Conservation (phyloP, 2,329 filamentous ascomycete species). For the Cryphonectria naterciae region DNA sequence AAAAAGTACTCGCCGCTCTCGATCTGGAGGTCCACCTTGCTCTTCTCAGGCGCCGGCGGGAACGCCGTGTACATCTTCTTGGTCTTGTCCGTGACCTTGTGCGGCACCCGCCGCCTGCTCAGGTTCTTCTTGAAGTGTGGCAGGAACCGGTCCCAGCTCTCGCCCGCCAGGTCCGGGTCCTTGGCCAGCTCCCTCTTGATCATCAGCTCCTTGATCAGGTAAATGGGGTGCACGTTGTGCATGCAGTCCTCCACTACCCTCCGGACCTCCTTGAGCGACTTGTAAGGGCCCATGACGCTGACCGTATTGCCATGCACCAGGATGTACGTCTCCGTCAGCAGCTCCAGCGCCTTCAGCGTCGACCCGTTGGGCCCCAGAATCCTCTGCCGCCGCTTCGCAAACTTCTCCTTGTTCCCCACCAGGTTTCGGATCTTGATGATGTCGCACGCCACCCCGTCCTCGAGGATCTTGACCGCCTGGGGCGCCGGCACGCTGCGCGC, state of each 20-base stretch:
- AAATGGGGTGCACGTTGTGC: constrained; percentile 96
- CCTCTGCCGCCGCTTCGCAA: constrained; percentile 90
- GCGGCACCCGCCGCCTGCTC: constrained; percentile 79
- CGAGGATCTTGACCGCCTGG: constrained; percentile 90
- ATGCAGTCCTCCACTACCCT: constrained; percentile 94
- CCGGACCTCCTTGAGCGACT: constrained; percentile 89
- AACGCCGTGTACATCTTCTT: constrained; percentile 98
- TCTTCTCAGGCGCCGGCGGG: constrained; percentile 96
- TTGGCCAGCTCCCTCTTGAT: constrained; percentile 81
- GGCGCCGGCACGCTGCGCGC: constrained; percentile 90
- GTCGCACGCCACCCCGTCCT: constrained; percentile 90
- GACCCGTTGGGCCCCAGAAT: constrained; percentile 90
- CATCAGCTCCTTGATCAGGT: constrained; percentile 76
- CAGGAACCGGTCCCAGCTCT: constrained; percentile 95
- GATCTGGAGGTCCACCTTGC: constrained; percentile 97
- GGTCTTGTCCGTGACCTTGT: constrained; percentile 86
- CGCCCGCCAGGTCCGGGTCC: constrained; percentile 78
- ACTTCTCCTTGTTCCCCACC: constrained; percentile 91
- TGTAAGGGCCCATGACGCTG: constrained; percentile 86
- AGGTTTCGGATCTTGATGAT: constrained; percentile 94
- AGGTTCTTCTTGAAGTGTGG: constrained; percentile 95
- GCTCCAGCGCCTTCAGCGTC: constrained; percentile 90
- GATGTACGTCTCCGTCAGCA: constrained; percentile 90
- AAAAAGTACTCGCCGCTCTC: constrained; percentile 98
- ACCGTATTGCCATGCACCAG: constrained; percentile 97